Evolutionary conservation across 495 filamentous ascomycete species (phyloP), one percentile per base, ranked within the genome.

Genomic region (Cercophora samala): DNA sequence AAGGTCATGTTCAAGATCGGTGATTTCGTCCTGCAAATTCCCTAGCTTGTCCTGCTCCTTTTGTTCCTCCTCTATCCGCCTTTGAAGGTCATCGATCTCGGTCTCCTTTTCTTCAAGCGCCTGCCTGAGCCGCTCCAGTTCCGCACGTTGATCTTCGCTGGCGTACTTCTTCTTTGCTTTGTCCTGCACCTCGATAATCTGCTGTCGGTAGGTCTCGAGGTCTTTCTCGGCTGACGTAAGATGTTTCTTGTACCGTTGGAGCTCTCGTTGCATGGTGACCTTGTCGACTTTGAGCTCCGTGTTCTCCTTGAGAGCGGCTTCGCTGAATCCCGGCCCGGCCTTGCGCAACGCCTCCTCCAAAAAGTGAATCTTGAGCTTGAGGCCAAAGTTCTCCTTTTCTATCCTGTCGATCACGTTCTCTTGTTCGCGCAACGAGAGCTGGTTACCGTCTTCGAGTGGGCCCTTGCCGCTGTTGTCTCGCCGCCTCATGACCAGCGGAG

Each of bases 351-450:
- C 88, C 61, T 93, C 89, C 70, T 92, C 88, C 69, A 93, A 82
- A 72, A 91, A 92, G 74, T 92, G 89, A 60, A 92, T 91, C 76
- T 91, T 93, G 64, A 93, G 82, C 73, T 93, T 93, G 29, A 93
- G 78, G 9, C 87, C 87, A 68, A 93, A 93, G 67, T 93, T 93
- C 68, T 93, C 90, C 80, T 98, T 99, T 75, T 98, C 92, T 67
- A 98, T 93, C 73, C 90, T 91, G 77, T 97, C 92, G 71, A 99
- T 94, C 65, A 95, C 91, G 69, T 91, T 91, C 72, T 98, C 96
- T 77, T 99, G 95, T 72, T 99, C 95, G 58, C 93, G 88, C 60
- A 99, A 79, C 4, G 93, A 94, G 72, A 96, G 84, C 70, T 92
- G 86, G 69, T 97, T 96, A n/a, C 92, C 93, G 68, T 89, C 86